These are phyloP conservation scores for Sphagnum tenellum DNA, from an alignment of 225 moss, liverwort and hornwort species.

Conservation along the genomic window DNA sequence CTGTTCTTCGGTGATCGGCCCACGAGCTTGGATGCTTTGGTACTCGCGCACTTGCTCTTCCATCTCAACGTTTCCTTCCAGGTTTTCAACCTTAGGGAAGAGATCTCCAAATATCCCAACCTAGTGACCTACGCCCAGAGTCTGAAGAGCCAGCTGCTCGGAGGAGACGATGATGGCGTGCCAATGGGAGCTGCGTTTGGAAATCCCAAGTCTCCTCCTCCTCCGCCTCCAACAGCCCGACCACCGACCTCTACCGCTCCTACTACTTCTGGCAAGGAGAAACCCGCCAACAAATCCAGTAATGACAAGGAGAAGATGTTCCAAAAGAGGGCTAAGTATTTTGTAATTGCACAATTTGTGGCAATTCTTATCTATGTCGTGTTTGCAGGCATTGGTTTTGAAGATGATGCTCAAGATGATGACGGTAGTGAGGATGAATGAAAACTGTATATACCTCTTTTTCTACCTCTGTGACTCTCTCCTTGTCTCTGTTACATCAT, in stretches of 20 bases:
- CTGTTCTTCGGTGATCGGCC: slow-evolving; percentile 59
- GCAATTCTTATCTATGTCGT: slow-evolving; percentile 72
- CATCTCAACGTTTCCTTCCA: slow-evolving; percentile 79
- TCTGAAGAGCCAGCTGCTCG: slow-evolving; percentile 50
- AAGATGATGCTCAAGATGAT: slow-evolving; percentile 55
- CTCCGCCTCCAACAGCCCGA: slow-evolving; percentile 8
- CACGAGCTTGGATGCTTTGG: slow-evolving; percentile 86
- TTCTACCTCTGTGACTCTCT: no score
- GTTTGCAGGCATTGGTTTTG: slow-evolving; percentile 85
- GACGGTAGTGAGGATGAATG: slow-evolving; percentile 64
- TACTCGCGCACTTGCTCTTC: slow-evolving; percentile 77
- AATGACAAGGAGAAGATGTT: slow-evolving; percentile 75
- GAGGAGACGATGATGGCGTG: background rate
- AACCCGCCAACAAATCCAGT: slow-evolving; percentile 53
- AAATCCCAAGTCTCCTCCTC: slow-evolving; percentile 40
- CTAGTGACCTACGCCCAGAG: slow-evolving; percentile 62
- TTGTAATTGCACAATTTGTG: slow-evolving; percentile 74
- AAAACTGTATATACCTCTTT: background rate
- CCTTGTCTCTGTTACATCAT: no score
- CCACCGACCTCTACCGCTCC: background rate
- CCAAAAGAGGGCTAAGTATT: slow-evolving; percentile 85
- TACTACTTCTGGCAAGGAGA: slow-evolving; percentile 8
- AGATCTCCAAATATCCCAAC: slow-evolving; percentile 66
- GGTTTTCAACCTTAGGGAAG: slow-evolving; percentile 58
- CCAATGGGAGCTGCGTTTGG: slow-evolving; percentile 10